These are phyloP conservation scores for Cyberlindnera maclurae DNA, from an alignment of 805 yeast species.

Conservation along the genomic window DNA sequence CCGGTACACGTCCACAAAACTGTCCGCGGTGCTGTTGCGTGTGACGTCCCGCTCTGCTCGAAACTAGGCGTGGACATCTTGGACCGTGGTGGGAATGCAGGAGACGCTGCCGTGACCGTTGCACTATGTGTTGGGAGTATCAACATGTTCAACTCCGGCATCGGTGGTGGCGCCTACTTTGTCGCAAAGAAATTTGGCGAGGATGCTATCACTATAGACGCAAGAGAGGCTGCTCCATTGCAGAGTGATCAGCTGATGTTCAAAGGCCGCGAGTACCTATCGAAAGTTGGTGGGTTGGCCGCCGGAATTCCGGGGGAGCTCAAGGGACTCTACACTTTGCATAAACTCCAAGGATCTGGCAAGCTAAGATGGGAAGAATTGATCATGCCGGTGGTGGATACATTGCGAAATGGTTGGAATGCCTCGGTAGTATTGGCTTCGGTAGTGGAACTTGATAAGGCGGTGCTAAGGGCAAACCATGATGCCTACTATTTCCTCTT, in stretches of 20 bases:
- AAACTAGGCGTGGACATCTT: conserved; percentile 28
- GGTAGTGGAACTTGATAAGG: conserved; percentile 34
- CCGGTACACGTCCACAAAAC: conserved; percentile 19
- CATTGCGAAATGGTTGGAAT: conserved; percentile 56
- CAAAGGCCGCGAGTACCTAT: conserved; percentile 34
- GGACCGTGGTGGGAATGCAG: conserved; percentile 61
- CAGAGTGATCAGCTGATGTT: conserved; percentile 61
- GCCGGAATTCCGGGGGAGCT: conserved; percentile 89
- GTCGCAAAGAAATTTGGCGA: conserved; percentile 37
- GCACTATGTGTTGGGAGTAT: conserved; percentile 83
- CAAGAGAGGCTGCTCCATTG: conserved; percentile 82
- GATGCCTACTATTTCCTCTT: conserved; percentile 54
- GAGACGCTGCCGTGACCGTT: conserved; percentile 87
- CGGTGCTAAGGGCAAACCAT: conserved; percentile 24
- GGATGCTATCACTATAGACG: conserved; percentile 62
- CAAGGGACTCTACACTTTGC: conserved; percentile 67
- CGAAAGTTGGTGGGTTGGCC: conserved; percentile 81
- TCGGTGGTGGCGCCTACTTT: conserved; percentile 89
- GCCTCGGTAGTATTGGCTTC: conserved; percentile 38
- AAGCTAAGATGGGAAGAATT: conserved; percentile 63
- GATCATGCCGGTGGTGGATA: conserved; percentile 68
- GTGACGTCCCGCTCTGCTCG: conserved; percentile 30
- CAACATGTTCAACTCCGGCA: conserved; percentile 78
- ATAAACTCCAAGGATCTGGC: conserved; percentile 60
- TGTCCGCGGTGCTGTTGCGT: conserved; percentile 19